Percentiles rank a stretch among this genome's conserved stretches.
phyloP scores from a whole-genome alignment of 805 yeast species.

The Monosporozyma aerobia region DNA sequence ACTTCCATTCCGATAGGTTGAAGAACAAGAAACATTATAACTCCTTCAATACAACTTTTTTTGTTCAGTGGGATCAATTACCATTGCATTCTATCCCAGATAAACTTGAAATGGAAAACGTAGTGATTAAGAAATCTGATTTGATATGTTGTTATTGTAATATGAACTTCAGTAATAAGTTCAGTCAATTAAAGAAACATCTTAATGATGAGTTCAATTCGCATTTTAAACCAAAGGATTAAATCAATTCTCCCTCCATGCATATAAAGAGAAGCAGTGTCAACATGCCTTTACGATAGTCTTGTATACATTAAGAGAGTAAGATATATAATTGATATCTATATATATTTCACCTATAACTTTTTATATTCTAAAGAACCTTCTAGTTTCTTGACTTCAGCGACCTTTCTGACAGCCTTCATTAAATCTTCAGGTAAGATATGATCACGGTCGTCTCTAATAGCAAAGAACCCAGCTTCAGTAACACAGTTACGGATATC shows the following conservation, averaged over 20 bases:
- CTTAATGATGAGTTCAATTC: conserved; percentile 31
- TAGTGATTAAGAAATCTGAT: conserved; percentile 26
- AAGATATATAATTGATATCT: neutral
- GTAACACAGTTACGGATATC: conserved; percentile 94
- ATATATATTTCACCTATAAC: conserved; percentile 36
- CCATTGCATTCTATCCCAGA: conserved; percentile 29
- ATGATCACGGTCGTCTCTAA: conserved; percentile 94
- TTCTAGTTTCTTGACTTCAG: conserved; percentile 93
- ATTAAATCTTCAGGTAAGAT: conserved; percentile 86
- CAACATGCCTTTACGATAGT: neutral
- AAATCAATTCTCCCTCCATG: neutral
- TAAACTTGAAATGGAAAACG: conserved; percentile 34
- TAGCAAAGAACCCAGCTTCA: conserved; percentile 98
- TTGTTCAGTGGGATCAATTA: conserved; percentile 44
- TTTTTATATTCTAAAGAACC: conserved; percentile 94
- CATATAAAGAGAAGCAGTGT: neutral
- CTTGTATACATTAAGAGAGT: neutral
- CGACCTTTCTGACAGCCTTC: conserved; percentile 97
- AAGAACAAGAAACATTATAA: conserved; percentile 61
- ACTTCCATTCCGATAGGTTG: conserved; percentile 44
- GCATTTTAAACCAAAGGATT: conserved; percentile 10
- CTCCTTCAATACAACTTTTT: conserved; percentile 59
- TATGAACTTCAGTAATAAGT: conserved; percentile 34
- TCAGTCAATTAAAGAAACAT: conserved; percentile 36
- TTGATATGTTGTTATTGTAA: conserved; percentile 37